phyloP scores from a whole-genome alignment of 495 filamentous ascomycete species.

The Ascodesmis nigricans region DNA sequence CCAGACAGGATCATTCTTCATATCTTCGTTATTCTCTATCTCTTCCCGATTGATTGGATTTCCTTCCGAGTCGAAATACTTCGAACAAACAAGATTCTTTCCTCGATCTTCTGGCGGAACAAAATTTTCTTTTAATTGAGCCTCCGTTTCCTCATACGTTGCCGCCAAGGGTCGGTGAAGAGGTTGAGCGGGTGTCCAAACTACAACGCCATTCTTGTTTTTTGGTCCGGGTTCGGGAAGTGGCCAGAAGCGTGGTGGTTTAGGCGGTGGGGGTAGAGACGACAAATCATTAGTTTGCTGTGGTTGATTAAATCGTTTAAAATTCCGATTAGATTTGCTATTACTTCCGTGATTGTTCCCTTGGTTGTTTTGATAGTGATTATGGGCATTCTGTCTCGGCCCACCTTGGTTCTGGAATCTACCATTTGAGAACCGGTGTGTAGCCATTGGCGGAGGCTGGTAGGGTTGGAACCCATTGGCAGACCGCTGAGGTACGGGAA shows the following conservation, averaged over 20 bases:
- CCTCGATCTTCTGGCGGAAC: constrained; percentile 1
- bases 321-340: not conserved
- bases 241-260: constrained; percentile 1
- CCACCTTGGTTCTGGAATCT: not conserved
- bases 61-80: constrained; percentile 17
- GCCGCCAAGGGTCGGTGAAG: constrained; percentile 16
- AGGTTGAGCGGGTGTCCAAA: constrained; percentile 16
- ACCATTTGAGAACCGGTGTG: not conserved
- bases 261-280: not conserved
- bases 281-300: not conserved
- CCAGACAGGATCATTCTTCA: constrained; percentile 15
- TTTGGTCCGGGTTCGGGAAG: not conserved
- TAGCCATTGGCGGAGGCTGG: constrained; percentile 3
- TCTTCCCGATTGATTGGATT: constrained; percentile 11
- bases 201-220: constrained; percentile 3
- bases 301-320: constrained; percentile 1
- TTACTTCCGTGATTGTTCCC: not conserved
- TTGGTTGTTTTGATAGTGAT: not conserved
- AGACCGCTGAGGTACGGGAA: not conserved
- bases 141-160: constrained; percentile 16
- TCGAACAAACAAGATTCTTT: constrained; percentile 8
- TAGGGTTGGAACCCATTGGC: constrained; percentile 1
- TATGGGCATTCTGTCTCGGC: constrained; percentile 4
- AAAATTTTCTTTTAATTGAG: constrained; percentile 1
- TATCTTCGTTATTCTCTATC: constrained; percentile 8